Conservation (phyloP, 805 yeast species). For the Brettanomyces custersianus region DNA sequence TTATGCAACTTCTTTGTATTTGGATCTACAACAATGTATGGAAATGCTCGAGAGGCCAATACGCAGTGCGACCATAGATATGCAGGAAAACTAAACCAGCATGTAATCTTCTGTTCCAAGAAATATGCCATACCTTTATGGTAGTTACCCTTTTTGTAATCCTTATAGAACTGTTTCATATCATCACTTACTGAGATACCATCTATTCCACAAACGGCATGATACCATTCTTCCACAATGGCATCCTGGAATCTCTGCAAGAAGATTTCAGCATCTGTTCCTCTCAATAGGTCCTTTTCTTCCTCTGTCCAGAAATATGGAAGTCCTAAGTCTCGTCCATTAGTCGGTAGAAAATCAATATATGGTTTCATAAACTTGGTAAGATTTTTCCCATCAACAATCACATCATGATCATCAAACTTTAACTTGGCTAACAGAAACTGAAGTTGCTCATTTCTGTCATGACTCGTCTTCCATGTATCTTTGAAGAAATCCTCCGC, state of each 20-base stretch:
- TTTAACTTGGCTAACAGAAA: conserved; percentile 34
- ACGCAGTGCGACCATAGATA: conserved; percentile 72
- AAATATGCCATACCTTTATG: neutral
- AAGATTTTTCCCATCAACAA: conserved; percentile 10
- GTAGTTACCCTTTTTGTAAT: conserved; percentile 1
- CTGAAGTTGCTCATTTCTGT: conserved; percentile 28
- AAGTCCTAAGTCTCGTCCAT: conserved; percentile 34
- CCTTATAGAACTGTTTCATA: conserved; percentile 19
- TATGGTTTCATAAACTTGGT: conserved; percentile 32
- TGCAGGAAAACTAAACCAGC: conserved; percentile 59
- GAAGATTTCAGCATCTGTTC: conserved; percentile 61
- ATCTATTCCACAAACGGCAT: conserved; percentile 15
- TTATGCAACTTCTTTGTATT: conserved; percentile 25
- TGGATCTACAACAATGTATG: conserved; percentile 46
- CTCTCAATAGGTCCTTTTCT: conserved; percentile 44
- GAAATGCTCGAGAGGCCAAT: conserved; percentile 74
- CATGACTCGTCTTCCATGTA: neutral
- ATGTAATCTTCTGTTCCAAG: conserved; percentile 9
- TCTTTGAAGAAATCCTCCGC: conserved; percentile 25
- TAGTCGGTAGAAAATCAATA: conserved; percentile 36
- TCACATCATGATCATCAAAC: conserved; percentile 22
- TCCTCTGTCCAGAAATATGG: conserved; percentile 60
- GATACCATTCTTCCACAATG: conserved; percentile 55
- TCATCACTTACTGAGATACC: conserved; percentile 9
- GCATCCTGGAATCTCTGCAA: conserved; percentile 35